These are phyloP conservation scores for Salinomyces thailandicus DNA, from an alignment of 2,329 filamentous ascomycete species.

Conservation along the genomic window DNA sequence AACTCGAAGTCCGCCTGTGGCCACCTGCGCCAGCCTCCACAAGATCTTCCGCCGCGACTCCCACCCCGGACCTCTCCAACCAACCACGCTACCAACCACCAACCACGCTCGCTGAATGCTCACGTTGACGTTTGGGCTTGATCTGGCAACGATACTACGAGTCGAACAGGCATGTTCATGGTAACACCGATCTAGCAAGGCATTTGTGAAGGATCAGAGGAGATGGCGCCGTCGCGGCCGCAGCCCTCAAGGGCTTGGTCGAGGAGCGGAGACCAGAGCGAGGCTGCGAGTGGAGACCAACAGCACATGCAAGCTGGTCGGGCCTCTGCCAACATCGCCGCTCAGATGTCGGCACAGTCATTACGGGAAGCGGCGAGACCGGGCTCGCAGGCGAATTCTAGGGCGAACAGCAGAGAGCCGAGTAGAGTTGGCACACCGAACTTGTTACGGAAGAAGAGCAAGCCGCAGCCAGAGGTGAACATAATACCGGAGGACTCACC, in stretches of 20 bases:
- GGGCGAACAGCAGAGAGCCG: constrained; percentile 1
- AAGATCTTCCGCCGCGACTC: no score
- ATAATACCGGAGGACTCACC: constrained; percentile 3
- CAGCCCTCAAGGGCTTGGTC: constrained; percentile 7
- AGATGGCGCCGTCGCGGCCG: constrained; percentile 6
- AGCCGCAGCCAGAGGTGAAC: constrained; percentile 1
- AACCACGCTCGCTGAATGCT: background rate
- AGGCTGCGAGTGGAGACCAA: constrained; percentile 14
- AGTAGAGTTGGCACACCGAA: constrained; percentile 11
- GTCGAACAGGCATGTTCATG: no score
- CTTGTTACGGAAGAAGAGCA: constrained; percentile 8
- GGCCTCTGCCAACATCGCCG: constrained; percentile 22
- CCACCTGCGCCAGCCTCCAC: background rate
- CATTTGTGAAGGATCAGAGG: background rate
- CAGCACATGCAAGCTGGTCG: constrained; percentile 26
- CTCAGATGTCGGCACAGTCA: constrained; percentile 26
- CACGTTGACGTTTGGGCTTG: background rate
- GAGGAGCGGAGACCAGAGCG: constrained; percentile 1
- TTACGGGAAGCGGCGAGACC: constrained; percentile 21
- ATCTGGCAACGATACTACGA: background rate
- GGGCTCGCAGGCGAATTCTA: constrained; percentile 3
- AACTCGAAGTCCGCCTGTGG: background rate
- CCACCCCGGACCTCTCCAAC: no score
- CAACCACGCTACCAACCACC: no score
- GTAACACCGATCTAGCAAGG: no score